Conservation (phyloP, 192 early-diverging fungal species). For the Coemansia sp. region DNA sequence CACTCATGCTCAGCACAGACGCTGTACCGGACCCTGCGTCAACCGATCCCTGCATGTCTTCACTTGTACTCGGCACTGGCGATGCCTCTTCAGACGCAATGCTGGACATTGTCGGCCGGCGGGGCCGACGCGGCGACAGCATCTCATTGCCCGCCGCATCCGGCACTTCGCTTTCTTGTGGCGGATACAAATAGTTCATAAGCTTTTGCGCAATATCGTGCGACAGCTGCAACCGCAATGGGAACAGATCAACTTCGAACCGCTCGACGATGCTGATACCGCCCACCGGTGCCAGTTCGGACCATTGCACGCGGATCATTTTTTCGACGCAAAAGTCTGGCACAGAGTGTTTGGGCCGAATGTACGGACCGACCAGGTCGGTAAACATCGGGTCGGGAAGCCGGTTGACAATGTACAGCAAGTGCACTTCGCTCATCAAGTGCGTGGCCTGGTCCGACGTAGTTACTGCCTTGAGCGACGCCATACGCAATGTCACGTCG, state of each 20-base stretch:
- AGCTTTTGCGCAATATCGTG: constrained; percentile 82
- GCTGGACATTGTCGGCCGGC: constrained; percentile 11
- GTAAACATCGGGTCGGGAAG: constrained; percentile 58
- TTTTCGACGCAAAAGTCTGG: constrained; percentile 80
- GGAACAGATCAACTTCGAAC: constrained; percentile 84
- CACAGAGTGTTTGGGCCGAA: constrained; percentile 53
- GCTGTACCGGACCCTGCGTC: neutral
- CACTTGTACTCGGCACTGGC: neutral
- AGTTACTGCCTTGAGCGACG: constrained; percentile 69
- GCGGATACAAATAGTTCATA: constrained; percentile 80
- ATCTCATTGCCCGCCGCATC: neutral
- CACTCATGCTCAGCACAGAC: neutral
- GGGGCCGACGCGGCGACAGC: constrained; percentile 6
- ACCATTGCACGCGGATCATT: constrained; percentile 83
- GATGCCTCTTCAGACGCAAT: constrained; percentile 6
- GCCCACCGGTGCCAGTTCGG: constrained; percentile 79
- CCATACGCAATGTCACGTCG: constrained; percentile 65
- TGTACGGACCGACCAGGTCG: constrained; percentile 61
- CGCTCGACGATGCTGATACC: constrained; percentile 90
- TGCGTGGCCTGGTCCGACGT: constrained; percentile 79
- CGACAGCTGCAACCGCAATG: constrained; percentile 78
- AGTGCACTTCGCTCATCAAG: constrained; percentile 74
- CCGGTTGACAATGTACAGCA: constrained; percentile 67
- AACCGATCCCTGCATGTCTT: neutral
- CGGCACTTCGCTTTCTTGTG: constrained; percentile 21